Evolutionary conservation across 345 rosid genomes (phyloP), one percentile per base, ranked within the genome.

Genomic region (Gossypium bickii): DNA sequence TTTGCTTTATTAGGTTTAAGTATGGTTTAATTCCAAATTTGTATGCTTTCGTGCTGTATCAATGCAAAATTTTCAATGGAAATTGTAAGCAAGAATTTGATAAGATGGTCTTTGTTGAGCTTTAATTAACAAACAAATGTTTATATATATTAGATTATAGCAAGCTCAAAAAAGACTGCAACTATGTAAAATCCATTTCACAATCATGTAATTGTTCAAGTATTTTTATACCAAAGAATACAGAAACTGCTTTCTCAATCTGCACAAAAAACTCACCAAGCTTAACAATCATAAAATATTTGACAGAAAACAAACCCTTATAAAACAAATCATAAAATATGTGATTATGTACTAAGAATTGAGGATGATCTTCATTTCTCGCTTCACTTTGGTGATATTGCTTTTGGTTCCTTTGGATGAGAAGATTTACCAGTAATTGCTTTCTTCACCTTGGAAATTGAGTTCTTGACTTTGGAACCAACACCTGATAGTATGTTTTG

Each of bases 361-460:
- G 41, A 22, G 55, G 55, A 67, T 77, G 59, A 34, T 24, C 47
- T 45, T 18, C 22, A 17, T 68, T 56, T 52, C 25, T 66, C 9
- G 7, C 27, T 51, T 84, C 72, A 80, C 72, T 88, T 83, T 29
- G 92, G 86, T 56, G 88, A 82, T 27, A 76, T 78, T 55, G 89
- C 79, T 84, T 90, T 90, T 43, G 86, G 34, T 44, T 69, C 72
- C 51, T 69, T 69, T 1, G 73, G n/a, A 70, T 87, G 89, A 75
- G 94, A 88, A 74, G 98, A 92, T 81, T 89, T 90, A 0, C 98
- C 92, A 1, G 85, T 88, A 62, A 94, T 89, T 66, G 85, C 98
- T 78, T 94, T 94, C 89, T 85, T 94, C 55, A 94, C 98, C 81
- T 90, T 94, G 52, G 93, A 89, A 79, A 92, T 89, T 3, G 98